Percentiles rank a stretch among this genome's conserved stretches.
Conservation (phyloP, 2,329 filamentous ascomycete species). For the Dactylellina haptotyla region DNA sequence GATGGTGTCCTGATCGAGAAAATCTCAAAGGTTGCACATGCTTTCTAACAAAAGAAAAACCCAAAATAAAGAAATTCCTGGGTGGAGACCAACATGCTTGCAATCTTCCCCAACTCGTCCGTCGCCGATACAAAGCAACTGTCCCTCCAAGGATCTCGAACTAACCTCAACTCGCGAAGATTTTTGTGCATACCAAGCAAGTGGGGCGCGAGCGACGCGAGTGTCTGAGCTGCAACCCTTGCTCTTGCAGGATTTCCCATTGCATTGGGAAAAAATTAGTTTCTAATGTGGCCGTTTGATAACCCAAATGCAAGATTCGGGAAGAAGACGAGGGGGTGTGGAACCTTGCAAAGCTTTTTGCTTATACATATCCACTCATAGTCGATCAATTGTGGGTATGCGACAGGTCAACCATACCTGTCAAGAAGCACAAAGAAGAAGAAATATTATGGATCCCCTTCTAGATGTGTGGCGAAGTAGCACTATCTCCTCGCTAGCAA, state of each 20-base stretch:
- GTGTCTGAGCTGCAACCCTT: not conserved
- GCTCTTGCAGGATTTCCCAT: not conserved
- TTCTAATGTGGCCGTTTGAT: conserved; percentile 2
- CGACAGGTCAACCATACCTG: not conserved
- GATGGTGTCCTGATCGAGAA: not conserved
- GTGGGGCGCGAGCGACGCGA: not conserved
- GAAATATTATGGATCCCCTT: not conserved
- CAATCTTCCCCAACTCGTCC: not conserved
- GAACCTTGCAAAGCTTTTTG: conserved; percentile 1
- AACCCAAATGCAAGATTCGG: conserved; percentile 22
- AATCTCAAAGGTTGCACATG: not conserved
- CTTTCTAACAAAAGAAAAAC: not conserved
- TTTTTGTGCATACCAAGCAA: not conserved
- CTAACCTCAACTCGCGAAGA: conserved; percentile 8
- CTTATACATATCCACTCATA: conserved; percentile 8
- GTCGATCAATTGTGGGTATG: conserved; percentile 8
- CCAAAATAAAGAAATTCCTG: not conserved
- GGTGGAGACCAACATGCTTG: conserved; percentile 6
- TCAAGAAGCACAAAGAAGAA: not conserved
- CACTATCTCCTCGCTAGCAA: conserved; percentile 20
- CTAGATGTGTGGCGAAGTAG: conserved; percentile 17
- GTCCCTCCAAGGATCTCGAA: not conserved
- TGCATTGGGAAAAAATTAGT: not conserved
- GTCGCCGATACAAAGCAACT: conserved; percentile 6
- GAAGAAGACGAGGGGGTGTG: conserved; percentile 22